Evolutionary conservation across 495 filamentous ascomycete genomes (phyloP).

Genomic region (Trichoderma gamsii): DNA sequence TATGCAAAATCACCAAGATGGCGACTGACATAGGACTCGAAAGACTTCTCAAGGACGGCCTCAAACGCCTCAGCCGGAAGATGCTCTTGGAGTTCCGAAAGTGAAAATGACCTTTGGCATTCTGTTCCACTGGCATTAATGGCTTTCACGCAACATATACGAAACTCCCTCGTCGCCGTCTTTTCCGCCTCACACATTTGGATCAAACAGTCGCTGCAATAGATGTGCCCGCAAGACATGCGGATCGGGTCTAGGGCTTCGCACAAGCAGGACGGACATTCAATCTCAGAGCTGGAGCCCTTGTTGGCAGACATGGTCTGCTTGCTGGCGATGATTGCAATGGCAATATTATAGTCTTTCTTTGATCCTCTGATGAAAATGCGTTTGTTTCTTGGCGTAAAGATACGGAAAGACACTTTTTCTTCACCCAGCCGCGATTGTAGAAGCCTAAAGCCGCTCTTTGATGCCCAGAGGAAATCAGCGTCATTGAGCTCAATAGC

Average conservation of each 20-base stretch:
- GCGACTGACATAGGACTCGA: constrained; percentile 32
- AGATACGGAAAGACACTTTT: constrained; percentile 28
- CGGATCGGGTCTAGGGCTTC: constrained; percentile 32
- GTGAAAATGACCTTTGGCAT: constrained; percentile 26
- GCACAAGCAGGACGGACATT: constrained; percentile 39
- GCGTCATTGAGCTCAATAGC: constrained; percentile 23
- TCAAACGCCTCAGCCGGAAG: constrained; percentile 35
- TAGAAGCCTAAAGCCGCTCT: constrained; percentile 36
- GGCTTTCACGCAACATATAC: constrained; percentile 28
- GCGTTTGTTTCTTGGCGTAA: constrained; percentile 22
- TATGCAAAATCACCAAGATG: constrained; percentile 29
- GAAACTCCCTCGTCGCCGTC: background rate
- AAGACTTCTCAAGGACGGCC: constrained; percentile 32
- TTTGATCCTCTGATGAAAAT: constrained; percentile 29
- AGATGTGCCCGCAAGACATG: constrained; percentile 38
- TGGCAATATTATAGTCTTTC: constrained; percentile 21
- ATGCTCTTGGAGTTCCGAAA: constrained; percentile 31
- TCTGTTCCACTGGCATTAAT: constrained; percentile 11
- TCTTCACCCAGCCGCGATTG: constrained; percentile 28
- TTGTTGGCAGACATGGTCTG: background rate
- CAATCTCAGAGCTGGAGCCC: background rate
- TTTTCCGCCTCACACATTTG: constrained; percentile 28
- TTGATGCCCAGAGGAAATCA: constrained; percentile 32
- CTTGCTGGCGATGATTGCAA: constrained; percentile 15
- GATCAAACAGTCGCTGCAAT: constrained; percentile 42